A percentile compares a stretch with the other conserved stretches of the same genome.
Evolutionary conservation across 768 basidiomycete species (phyloP).

Genomic region (Kwoniella dendrophila): DNA sequence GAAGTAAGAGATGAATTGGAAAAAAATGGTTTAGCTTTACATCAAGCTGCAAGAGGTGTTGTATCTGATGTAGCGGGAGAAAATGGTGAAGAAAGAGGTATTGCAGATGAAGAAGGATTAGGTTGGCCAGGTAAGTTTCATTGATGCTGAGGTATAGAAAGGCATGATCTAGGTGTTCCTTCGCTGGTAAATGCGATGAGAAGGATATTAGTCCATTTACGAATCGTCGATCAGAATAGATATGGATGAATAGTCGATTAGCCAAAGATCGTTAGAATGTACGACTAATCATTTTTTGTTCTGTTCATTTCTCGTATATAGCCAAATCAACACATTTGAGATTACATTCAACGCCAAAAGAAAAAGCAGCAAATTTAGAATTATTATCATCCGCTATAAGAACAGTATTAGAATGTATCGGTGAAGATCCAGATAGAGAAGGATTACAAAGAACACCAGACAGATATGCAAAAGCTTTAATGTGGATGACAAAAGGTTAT

Average conservation of each 20-base stretch:
- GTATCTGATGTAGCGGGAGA: slow-evolving; percentile 15
- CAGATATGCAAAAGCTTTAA: slow-evolving; percentile 90
- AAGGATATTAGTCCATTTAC: no score
- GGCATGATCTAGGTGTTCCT: neutral
- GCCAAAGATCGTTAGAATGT: no score
- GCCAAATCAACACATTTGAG: slow-evolving; percentile 88
- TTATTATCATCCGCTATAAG: slow-evolving; percentile 82
- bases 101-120: slow-evolving; percentile 63
- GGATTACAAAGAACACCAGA: slow-evolving; percentile 89
- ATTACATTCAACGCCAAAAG: slow-evolving; percentile 74
- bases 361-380: slow-evolving; percentile 71
- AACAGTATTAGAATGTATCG: slow-evolving; percentile 92
- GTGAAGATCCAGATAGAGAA: slow-evolving; percentile 95
- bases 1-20: slow-evolving; percentile 39
- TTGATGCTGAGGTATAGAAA: neutral
- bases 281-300: no score
- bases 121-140: slow-evolving; percentile 81
- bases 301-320: slow-evolving; percentile 50
- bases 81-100: slow-evolving; percentile 37
- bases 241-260: no score
- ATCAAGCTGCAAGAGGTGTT: slow-evolving; percentile 17
- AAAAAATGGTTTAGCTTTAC: slow-evolving; percentile 20
- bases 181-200: no score
- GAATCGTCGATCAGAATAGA: no score
- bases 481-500: slow-evolving; percentile 99